Conservation (phyloP, 805 yeast genomes). For the Phaffomyces thermotolerans region DNA sequence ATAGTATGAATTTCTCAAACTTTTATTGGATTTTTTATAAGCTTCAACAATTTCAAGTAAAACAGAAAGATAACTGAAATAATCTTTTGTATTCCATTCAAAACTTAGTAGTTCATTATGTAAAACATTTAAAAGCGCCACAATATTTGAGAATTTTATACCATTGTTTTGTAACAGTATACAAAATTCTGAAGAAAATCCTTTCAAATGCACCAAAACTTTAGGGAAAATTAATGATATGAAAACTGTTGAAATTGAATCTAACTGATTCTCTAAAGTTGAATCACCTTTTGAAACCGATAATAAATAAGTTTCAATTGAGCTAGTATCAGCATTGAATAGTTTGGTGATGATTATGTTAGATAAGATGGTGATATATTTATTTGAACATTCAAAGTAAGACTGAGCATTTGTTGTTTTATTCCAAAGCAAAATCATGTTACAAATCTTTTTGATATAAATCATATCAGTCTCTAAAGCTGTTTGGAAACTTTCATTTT, state of each 20-base stretch:
- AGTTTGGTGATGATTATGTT: slow-evolving; percentile 30
- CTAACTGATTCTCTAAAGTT: slow-evolving; percentile 5
- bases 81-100: slow-evolving; percentile 23
- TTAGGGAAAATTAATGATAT: slow-evolving; percentile 23
- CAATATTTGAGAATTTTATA: slow-evolving; percentile 16
- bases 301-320: slow-evolving; percentile 16
- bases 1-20: slow-evolving; percentile 11
- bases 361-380: slow-evolving; percentile 29
- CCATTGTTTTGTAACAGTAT: slow-evolving; percentile 13
- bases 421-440: slow-evolving; percentile 24
- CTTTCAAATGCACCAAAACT: slow-evolving; percentile 23
- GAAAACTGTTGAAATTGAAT: slow-evolving; percentile 14
- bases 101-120: slow-evolving; percentile 17
- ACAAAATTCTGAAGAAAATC: slow-evolving; percentile 23
- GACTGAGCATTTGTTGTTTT: slow-evolving; percentile 27
- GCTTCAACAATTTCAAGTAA: slow-evolving; percentile 17
- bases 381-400: slow-evolving; percentile 25
- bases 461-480: slow-evolving; percentile 26
- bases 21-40: slow-evolving; percentile 14
- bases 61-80: slow-evolving; percentile 22
- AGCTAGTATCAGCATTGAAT: slow-evolving; percentile 16
- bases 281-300: slow-evolving; percentile 10
- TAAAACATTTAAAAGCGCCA: slow-evolving; percentile 14
- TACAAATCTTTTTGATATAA: slow-evolving; percentile 19
- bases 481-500: slow-evolving; percentile 22